A percentile compares a stretch with the other conserved stretches of the same genome.
phyloP scores from a whole-genome alignment of 129 eudicot species.

The Mikania micrantha region DNA sequence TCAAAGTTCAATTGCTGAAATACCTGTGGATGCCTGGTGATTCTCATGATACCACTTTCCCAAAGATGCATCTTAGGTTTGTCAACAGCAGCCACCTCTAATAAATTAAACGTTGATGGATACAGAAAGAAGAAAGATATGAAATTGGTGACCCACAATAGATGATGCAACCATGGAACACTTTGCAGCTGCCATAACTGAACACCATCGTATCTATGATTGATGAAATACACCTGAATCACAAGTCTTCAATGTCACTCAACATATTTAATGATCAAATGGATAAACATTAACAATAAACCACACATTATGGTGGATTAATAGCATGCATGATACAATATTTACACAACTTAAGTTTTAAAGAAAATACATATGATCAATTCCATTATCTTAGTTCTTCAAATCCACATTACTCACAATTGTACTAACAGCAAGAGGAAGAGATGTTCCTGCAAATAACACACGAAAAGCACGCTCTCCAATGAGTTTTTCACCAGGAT shows the following conservation, averaged over 20 bases:
- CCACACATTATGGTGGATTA: background rate
- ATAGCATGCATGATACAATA: background rate
- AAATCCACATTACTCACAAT: conserved; percentile 49
- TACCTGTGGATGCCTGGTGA: conserved; percentile 99
- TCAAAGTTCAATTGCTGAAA: background rate
- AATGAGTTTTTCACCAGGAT: conserved; percentile 80
- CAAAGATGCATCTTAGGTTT: conserved; percentile 99
- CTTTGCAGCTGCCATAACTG: conserved; percentile 96
- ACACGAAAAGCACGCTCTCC: conserved; percentile 99
- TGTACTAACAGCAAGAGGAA: conserved; percentile 90
- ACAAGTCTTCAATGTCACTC: conserved; percentile 9
- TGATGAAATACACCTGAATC: conserved; percentile 71
- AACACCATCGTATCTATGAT: conserved; percentile 89
- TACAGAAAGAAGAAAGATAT: conserved; percentile 88
- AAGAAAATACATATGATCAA: background rate
- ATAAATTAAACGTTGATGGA: conserved; percentile 89
- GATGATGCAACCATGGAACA: conserved; percentile 63
- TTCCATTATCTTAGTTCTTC: background rate
- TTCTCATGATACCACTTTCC: conserved; percentile 99
- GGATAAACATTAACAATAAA: background rate
- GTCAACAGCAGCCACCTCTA: conserved; percentile 99
- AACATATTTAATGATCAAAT: background rate
- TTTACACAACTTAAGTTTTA: background rate
- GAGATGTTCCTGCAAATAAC: conserved; percentile 86
- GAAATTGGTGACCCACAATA: conserved; percentile 61